Conservation (phyloP, 2,329 filamentous ascomycete genomes). For the Colletotrichum musicola region DNA sequence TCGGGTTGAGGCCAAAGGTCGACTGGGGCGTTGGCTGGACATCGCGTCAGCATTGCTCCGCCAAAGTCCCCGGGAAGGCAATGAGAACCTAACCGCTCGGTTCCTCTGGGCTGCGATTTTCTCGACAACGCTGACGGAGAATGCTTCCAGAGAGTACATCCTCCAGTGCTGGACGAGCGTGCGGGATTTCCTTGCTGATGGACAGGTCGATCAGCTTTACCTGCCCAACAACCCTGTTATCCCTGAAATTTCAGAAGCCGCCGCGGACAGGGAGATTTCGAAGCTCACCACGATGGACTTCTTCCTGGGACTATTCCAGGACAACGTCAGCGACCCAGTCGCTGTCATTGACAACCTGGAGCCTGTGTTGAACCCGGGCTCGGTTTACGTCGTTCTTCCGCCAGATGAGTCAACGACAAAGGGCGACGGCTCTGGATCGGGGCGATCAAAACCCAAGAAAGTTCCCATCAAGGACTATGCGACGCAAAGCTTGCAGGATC, state of each 20-base stretch:
- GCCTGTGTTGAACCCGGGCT: slow-evolving; percentile 84
- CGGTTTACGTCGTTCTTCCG: slow-evolving; percentile 57
- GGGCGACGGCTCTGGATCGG: slow-evolving; percentile 35
- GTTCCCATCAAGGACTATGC: slow-evolving; percentile 64
- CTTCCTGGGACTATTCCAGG: slow-evolving; percentile 89
- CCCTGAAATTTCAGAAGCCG: slow-evolving; percentile 85
- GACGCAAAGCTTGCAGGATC: slow-evolving; percentile 74
- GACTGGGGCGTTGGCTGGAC: slow-evolving; percentile 65
- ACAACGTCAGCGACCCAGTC: slow-evolving; percentile 83
- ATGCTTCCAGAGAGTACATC: slow-evolving; percentile 68
- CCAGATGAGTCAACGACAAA: slow-evolving; percentile 36
- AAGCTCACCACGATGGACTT: slow-evolving; percentile 97
- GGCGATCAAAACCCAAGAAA: slow-evolving; percentile 39
- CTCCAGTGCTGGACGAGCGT: slow-evolving; percentile 71
- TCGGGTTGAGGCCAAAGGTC: slow-evolving; percentile 62
- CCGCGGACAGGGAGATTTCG: slow-evolving; percentile 90
- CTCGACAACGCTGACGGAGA: slow-evolving; percentile 64
- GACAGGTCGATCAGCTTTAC: slow-evolving; percentile 60
- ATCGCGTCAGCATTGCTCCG: slow-evolving; percentile 61
- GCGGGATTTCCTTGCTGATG: slow-evolving; percentile 62
- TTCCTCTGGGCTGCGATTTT: slow-evolving; percentile 71
- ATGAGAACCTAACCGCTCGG: slow-evolving; percentile 60
- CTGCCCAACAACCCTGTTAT: slow-evolving; percentile 90
- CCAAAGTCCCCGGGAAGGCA: slow-evolving; percentile 48
- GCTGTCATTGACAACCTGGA: slow-evolving; percentile 92